Evolutionary conservation across 2,329 filamentous ascomycete genomes (phyloP).

Genomic region (Fusarium torulosum): DNA sequence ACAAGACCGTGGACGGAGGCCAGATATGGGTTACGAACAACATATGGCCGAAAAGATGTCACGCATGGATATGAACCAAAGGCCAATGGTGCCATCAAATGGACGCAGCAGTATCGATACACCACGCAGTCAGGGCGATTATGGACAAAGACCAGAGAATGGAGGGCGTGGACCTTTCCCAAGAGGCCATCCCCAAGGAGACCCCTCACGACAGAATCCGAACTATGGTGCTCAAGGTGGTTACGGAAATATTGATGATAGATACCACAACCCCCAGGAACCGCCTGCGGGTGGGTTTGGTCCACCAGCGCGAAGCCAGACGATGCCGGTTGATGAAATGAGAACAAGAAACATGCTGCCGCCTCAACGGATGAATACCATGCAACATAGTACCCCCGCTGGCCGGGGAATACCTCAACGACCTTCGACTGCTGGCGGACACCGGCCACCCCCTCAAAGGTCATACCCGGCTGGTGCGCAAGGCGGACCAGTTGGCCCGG

Average conservation of each 20-base stretch:
- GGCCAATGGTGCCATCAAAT: constrained; percentile 38
- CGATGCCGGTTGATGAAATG: constrained; percentile 67
- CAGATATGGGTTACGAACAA: constrained; percentile 47
- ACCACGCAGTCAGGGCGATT: constrained; percentile 46
- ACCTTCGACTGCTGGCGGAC: constrained; percentile 67
- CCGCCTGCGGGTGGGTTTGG: constrained; percentile 60
- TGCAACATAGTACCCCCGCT: constrained; percentile 60
- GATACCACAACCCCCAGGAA: constrained; percentile 47
- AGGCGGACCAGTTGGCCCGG: constrained; percentile 51
- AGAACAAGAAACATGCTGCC: constrained; percentile 56
- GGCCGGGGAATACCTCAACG: constrained; percentile 63
- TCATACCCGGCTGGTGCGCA: constrained; percentile 60
- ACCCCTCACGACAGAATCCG: constrained; percentile 48
- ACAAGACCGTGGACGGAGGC: constrained; percentile 40
- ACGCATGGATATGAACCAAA: constrained; percentile 53
- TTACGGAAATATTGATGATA: constrained; percentile 48
- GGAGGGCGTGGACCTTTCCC: constrained; percentile 46
- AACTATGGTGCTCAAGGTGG: constrained; percentile 40
- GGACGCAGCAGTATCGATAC: constrained; percentile 47
- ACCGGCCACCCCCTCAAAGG: constrained; percentile 66
- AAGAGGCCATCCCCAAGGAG: constrained; percentile 54
- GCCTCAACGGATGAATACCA: constrained; percentile 58
- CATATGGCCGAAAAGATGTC: constrained; percentile 53
- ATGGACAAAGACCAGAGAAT: constrained; percentile 46
- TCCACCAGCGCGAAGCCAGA: constrained; percentile 69